Evolutionary conservation across 2,329 filamentous ascomycete genomes (phyloP).

Genomic region (Monosporascus cannonballus): DNA sequence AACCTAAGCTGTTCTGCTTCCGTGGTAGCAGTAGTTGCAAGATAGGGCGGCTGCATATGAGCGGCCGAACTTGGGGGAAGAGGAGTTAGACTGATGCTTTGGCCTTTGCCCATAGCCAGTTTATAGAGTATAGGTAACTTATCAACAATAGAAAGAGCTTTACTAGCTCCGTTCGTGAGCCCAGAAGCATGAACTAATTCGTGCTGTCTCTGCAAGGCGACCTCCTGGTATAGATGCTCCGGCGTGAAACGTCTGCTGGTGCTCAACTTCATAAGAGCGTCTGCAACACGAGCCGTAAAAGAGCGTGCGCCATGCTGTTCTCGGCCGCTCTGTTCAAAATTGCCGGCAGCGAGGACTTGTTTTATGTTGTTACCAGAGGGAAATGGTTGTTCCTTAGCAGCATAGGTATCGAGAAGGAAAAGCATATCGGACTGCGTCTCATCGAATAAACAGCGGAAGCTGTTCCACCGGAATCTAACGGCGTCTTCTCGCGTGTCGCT

Average conservation of each 20-base stretch:
- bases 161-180: constrained; percentile 40
- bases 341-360: constrained; percentile 56
- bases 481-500: constrained; percentile 54
- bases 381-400: constrained; percentile 43
- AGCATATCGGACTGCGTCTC: constrained; percentile 59
- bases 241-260: constrained; percentile 49
- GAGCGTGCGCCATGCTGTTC: constrained; percentile 40
- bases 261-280: constrained; percentile 49
- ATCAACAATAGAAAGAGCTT: constrained; percentile 26
- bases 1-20: constrained; percentile 19
- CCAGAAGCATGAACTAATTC: constrained; percentile 35
- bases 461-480: constrained; percentile 58
- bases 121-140: constrained; percentile 48
- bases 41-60: constrained; percentile 24
- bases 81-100: constrained; percentile 47
- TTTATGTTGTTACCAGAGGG: constrained; percentile 51
- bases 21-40: constrained; percentile 20
- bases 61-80: constrained; percentile 28
- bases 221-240: constrained; percentile 52
- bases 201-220: constrained; percentile 38
- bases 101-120: constrained; percentile 47
- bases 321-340: constrained; percentile 41
- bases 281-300: constrained; percentile 52
- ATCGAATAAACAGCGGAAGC: constrained; percentile 56
- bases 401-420: constrained; percentile 56